phyloP scores from a whole-genome alignment of 768 basidiomycete species.

The button mushroom (Agaricus bisporus) region DNA sequence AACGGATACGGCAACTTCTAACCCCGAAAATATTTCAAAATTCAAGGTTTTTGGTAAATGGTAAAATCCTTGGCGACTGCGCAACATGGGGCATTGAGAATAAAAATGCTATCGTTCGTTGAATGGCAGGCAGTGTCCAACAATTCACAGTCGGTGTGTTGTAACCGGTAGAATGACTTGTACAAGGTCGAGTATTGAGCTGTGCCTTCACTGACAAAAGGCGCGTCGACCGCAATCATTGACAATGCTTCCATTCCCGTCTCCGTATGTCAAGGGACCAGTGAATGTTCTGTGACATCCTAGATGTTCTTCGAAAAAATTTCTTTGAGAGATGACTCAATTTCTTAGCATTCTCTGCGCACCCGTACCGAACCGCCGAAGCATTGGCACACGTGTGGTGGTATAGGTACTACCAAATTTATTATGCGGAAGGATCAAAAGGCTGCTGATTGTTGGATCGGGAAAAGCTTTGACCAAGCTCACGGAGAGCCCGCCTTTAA shows the following conservation, averaged over 20 bases:
- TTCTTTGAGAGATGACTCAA: background rate
- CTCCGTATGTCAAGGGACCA: background rate
- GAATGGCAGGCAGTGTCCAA: background rate
- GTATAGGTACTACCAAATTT: too few species aligned
- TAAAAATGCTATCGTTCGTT: too few species aligned
- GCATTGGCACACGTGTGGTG: too few species aligned
- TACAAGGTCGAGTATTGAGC: background rate
- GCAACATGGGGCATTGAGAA: background rate
- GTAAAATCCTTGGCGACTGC: background rate
- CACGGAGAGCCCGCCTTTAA: too few species aligned
- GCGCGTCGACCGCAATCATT: too few species aligned
- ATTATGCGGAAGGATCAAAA: too few species aligned
- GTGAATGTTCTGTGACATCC: background rate
- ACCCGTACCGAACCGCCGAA: too few species aligned
- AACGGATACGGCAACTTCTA: background rate
- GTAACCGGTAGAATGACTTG: background rate
- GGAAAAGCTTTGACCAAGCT: too few species aligned
- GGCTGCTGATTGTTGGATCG: too few species aligned
- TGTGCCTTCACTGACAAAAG: background rate
- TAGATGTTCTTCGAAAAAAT: background rate
- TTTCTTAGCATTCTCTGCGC: too few species aligned
- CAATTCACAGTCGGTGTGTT: background rate
- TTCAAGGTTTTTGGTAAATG: background rate
- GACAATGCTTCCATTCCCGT: background rate
- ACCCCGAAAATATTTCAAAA: background rate